Percentiles rank a stretch among this genome's conserved stretches.
Evolutionary conservation across 805 yeast genomes (phyloP).

Genomic region (Ogataea ganodermae): DNA sequence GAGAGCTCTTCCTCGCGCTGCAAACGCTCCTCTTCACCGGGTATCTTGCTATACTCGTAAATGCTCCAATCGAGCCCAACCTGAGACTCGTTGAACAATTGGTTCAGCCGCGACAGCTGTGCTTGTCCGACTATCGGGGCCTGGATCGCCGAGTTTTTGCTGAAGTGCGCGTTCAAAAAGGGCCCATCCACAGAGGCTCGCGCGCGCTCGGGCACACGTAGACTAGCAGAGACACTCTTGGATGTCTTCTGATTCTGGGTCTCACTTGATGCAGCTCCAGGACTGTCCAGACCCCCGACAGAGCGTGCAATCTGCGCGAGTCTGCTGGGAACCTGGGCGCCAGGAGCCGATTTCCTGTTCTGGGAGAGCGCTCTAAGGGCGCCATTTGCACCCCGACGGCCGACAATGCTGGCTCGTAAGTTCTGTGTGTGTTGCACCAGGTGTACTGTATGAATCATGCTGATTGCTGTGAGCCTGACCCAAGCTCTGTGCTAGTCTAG

Average conservation of each 20-base stretch:
- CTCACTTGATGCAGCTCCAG: not conserved
- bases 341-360: not conserved
- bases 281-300: not conserved
- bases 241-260: not conserved
- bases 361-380: not conserved
- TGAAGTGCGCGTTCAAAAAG: constrained; percentile 20
- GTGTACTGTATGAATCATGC: not conserved
- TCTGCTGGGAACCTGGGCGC: not conserved
- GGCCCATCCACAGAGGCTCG: constrained; percentile 21
- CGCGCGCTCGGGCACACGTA: no score
- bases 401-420: no score
- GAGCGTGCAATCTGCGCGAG: constrained; percentile 1
- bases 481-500: no score
- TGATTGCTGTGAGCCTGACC: no score
- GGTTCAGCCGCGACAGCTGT: constrained; percentile 24
- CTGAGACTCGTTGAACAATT: constrained; percentile 49
- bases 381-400: no score
- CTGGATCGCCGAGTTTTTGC: constrained; percentile 11
- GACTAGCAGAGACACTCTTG: no score
- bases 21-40: constrained; percentile 45
- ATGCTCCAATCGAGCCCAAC: constrained; percentile 63
- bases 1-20: constrained; percentile 1
- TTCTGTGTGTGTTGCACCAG: not conserved
- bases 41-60: constrained; percentile 53
- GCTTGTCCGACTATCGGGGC: constrained; percentile 7